Base-by-base conservation (phyloP, 495 filamentous ascomycete genomes). In the Sporormia fimetaria region DNA sequence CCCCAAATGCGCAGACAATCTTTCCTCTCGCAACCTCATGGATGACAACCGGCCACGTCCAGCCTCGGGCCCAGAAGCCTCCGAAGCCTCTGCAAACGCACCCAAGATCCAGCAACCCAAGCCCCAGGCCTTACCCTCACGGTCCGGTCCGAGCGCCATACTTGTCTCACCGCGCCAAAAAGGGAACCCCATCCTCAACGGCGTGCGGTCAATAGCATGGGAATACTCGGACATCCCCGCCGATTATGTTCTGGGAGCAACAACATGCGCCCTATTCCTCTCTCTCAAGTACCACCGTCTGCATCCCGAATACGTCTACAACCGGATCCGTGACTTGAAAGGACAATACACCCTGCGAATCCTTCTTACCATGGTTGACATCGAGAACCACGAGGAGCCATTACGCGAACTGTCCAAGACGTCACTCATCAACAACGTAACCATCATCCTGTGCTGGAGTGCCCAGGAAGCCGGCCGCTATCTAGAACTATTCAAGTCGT, bases 251-350 rank as follows among this genome's bases (percentile, higher is more conserved):
- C 67, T 99, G 2, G 90, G 90, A 4, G 53, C 67, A 16, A 95
- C 87, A 1, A 88, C 88, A 12, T 95, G 88, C 48, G 87, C 82
- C 1, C 67, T 99, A 5, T 99, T 96, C 54, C 69, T 98, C 33
- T 87, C 81, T 18, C 70, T 99, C 22, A 99, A 99, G 61, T 99
- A 99, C 61, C 90, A 98, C 60, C 85, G 90, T 8, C 65, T 95
- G 32, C 92, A 99, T 60, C 90, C 90, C 1, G 90, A 96, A 62
- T 99, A 99, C 65, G 83, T 99, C 56, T 95, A 95, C 68, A 83
- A 78, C 16, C 83, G 90, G 41, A 84, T 99, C 45, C 74, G 77
- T 31, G 71, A 72, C 23, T 65, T 99, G 6, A 77, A 76, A 16
- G 78, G 78, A 12, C 83, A 82, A 57, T 95, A 87, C 65, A 76